A percentile compares a stretch with the other conserved stretches of the same genome.
These are phyloP conservation scores for Trichosporon coremiiforme DNA, from an alignment of 1,284 basidiomycete species.

Conservation along the genomic window DNA sequence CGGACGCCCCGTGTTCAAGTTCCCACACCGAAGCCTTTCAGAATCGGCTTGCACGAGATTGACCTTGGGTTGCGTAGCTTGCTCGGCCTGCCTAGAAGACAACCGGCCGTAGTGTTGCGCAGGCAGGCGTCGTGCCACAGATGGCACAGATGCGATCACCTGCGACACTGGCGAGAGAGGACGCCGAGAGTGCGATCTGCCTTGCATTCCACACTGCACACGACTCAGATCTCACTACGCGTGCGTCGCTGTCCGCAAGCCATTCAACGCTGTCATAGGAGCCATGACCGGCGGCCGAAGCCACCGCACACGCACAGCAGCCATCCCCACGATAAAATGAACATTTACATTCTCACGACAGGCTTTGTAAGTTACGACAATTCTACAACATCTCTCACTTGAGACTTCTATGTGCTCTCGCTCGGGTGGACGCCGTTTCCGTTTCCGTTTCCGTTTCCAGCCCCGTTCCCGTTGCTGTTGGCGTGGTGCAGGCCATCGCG, in stretches of 20 bases:
- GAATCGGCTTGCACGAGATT: background rate
- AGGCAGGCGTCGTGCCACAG: background rate
- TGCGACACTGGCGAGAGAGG: background rate
- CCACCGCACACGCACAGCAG: background rate
- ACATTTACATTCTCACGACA: background rate
- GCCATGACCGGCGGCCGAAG: background rate
- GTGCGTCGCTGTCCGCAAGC: background rate
- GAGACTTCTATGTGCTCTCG: background rate
- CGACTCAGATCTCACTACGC: background rate
- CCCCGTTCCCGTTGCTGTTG: background rate
- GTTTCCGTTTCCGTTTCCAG: background rate
- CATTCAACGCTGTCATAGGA: background rate
- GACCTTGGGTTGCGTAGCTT: background rate
- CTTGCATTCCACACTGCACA: background rate
- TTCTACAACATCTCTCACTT: background rate
- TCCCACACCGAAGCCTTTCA: background rate
- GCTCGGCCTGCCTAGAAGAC: background rate
- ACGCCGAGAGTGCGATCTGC: background rate
- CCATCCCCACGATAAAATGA: background rate
- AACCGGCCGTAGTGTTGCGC: background rate
- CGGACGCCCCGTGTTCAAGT: background rate
- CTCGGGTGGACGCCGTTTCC: slow-evolving; percentile 1
- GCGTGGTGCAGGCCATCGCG: slow-evolving; percentile 1
- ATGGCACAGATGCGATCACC: no score
- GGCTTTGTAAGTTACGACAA: background rate